These are phyloP conservation scores for Capniomyces stellatus DNA, from an alignment of 371 early-diverging fungal species.

Conservation along the genomic window DNA sequence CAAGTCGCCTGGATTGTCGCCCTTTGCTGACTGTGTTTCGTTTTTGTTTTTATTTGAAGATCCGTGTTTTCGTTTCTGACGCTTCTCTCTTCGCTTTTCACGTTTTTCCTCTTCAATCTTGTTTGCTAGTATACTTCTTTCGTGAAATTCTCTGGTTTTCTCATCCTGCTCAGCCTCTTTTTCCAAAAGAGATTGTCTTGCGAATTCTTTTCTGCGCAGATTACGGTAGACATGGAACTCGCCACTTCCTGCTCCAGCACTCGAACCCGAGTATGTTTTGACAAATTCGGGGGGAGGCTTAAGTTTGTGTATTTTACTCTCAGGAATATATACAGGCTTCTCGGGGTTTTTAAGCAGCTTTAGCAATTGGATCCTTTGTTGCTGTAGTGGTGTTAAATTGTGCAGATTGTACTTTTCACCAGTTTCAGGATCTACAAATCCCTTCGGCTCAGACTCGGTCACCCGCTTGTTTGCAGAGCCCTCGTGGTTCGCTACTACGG, in stretches of 20 bases:
- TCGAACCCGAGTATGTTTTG: slow-evolving; percentile 40
- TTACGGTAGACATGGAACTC: slow-evolving; percentile 91
- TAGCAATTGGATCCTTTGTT: not conserved
- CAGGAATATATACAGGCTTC: not conserved
- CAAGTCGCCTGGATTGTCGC: too few relatives aligned
- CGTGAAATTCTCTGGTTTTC: not conserved
- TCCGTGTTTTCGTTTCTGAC: slow-evolving; percentile 43
- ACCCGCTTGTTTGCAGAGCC: too few relatives aligned
- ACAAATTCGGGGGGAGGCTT: slow-evolving; percentile 4
- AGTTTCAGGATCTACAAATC: not conserved
- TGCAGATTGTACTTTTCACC: not conserved
- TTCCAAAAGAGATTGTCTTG: slow-evolving; percentile 59
- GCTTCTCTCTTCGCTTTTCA: slow-evolving; percentile 56
- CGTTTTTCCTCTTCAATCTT: slow-evolving; percentile 41
- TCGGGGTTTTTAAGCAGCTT: slow-evolving; percentile 1
- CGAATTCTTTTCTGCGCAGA: slow-evolving; percentile 69
- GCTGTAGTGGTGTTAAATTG: not conserved
- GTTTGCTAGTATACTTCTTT: slow-evolving; percentile 10
- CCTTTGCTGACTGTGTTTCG: too few relatives aligned
- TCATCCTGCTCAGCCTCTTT: slow-evolving; percentile 30
- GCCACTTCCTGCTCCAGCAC: slow-evolving; percentile 91
- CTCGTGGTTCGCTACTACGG: too few relatives aligned
- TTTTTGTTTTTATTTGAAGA: slow-evolving; percentile 7
- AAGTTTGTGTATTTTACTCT: not conserved
- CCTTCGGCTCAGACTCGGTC: too few relatives aligned